Conservation (phyloP, 768 basidiomycete genomes). For the Pleurotus giganteus region DNA sequence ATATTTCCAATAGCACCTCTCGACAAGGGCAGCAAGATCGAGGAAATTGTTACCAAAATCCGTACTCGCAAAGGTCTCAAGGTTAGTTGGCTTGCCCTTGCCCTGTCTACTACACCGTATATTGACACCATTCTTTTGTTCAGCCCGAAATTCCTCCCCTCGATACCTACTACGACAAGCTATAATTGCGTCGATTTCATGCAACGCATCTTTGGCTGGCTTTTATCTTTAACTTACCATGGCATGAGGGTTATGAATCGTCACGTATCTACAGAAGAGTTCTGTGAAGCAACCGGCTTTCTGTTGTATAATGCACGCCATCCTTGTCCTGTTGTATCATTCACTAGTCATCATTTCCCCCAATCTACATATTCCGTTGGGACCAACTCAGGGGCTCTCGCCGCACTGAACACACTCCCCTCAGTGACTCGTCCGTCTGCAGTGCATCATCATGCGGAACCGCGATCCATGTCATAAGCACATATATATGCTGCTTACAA, state of each 20-base stretch:
- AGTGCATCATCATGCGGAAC: neutral
- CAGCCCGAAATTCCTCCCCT: constrained; percentile 86
- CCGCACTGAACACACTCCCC: neutral
- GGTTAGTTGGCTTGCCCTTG: constrained; percentile 35
- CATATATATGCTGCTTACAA: neutral
- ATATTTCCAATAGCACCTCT: constrained; percentile 51
- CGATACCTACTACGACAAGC: constrained; percentile 93
- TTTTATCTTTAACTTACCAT: constrained; percentile 12
- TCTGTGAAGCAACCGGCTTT: constrained; percentile 1
- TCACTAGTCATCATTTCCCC: neutral
- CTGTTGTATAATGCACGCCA: constrained; percentile 4
- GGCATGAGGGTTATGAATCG: constrained; percentile 3
- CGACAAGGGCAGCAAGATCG: constrained; percentile 91
- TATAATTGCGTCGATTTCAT: constrained; percentile 44
- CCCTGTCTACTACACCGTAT: neutral
- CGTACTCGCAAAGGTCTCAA: constrained; percentile 95
- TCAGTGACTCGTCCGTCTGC: neutral
- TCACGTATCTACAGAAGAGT: constrained; percentile 5
- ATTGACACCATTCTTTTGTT: constrained; percentile 13
- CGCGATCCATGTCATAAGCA: neutral
- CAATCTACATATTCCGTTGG: neutral
- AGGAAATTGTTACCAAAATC: constrained; percentile 78
- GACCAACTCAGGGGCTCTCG: neutral
- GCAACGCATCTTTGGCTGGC: neutral
- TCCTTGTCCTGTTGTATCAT: neutral